Percentiles rank a stretch among this genome's conserved stretches.
phyloP scores from a whole-genome alignment of 371 early-diverging fungal species.

The Phascolomyces articulosus region DNA sequence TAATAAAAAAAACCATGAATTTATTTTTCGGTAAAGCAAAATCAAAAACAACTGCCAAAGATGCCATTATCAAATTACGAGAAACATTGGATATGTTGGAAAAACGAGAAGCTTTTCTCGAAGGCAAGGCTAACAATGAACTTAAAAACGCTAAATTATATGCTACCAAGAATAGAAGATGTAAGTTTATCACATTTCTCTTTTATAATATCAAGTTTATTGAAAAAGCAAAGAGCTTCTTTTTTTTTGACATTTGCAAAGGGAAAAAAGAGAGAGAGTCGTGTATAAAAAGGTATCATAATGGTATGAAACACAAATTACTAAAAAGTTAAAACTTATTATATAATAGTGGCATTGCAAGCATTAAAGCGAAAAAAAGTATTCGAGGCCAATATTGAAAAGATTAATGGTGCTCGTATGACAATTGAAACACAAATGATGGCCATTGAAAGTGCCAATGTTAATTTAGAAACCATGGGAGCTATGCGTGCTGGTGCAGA shows the following conservation, averaged over 20 bases:
- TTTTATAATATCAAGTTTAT: too few species aligned
- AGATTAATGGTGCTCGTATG: conserved; percentile 87
- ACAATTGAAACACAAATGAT: conserved; percentile 95
- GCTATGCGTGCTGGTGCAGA: conserved; percentile 95
- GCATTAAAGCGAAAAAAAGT: conserved; percentile 95
- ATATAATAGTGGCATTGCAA: conserved; percentile 80
- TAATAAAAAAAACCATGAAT: conserved; percentile 57
- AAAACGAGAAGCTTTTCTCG: conserved; percentile 89
- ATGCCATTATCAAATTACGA: conserved; percentile 91
- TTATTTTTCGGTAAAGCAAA: conserved; percentile 85
- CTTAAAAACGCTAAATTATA: conserved; percentile 86
- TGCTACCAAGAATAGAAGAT: conserved; percentile 92
- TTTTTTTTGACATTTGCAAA: too few species aligned
- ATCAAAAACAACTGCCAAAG: conserved; percentile 87
- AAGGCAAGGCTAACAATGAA: conserved; percentile 89
- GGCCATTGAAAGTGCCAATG: conserved; percentile 96
- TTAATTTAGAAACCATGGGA: conserved; percentile 94
- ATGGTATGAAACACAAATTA: too few species aligned
- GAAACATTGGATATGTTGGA: conserved; percentile 93
- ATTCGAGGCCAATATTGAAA: conserved; percentile 85
- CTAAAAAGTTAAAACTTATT: too few species aligned
- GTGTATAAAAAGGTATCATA: too few species aligned
- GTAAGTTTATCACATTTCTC: conserved; percentile 52
- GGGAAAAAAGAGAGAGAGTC: too few species aligned
- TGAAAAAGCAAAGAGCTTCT: too few species aligned